phyloP scores from a whole-genome alignment of 2,329 filamentous ascomycete species.

The Trichoderma sp. region DNA sequence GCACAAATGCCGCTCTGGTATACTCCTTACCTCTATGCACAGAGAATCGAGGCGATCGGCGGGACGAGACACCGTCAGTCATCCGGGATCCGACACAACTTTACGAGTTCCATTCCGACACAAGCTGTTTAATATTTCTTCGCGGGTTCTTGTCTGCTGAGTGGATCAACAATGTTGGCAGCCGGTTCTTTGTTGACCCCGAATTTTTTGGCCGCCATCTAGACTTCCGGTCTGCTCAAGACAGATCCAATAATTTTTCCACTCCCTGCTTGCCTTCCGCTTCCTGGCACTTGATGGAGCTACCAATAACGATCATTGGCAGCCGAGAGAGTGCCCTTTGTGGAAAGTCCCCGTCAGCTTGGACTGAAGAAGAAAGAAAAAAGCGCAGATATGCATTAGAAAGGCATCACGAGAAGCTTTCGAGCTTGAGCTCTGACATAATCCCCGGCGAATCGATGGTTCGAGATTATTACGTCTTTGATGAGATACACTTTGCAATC shows the following conservation, averaged over 20 bases:
- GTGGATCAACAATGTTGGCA: background rate
- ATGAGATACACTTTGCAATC: background rate
- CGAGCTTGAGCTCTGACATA: background rate
- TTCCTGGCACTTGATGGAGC: background rate
- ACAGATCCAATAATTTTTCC: background rate
- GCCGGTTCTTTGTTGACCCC: background rate
- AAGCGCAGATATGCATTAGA: background rate
- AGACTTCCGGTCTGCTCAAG: background rate
- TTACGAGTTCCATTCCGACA: background rate
- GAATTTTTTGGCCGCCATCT: background rate
- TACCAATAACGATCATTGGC: background rate
- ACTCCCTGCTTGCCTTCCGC: background rate
- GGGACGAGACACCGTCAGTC: no score
- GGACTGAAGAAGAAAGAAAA: background rate
- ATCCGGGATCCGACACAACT: background rate
- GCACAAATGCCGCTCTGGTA: no score
- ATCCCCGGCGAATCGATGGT: background rate
- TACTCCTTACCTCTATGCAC: no score
- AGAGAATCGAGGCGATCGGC: no score
- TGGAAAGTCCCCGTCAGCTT: background rate
- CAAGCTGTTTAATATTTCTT: background rate
- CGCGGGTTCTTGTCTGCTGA: background rate
- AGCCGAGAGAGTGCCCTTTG: background rate
- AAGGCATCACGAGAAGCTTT: background rate
- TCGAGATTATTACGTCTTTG: background rate